These are phyloP conservation scores for Sarocladiaceae sp. DNA, from an alignment of 2,329 filamentous ascomycete species.

Conservation along the genomic window DNA sequence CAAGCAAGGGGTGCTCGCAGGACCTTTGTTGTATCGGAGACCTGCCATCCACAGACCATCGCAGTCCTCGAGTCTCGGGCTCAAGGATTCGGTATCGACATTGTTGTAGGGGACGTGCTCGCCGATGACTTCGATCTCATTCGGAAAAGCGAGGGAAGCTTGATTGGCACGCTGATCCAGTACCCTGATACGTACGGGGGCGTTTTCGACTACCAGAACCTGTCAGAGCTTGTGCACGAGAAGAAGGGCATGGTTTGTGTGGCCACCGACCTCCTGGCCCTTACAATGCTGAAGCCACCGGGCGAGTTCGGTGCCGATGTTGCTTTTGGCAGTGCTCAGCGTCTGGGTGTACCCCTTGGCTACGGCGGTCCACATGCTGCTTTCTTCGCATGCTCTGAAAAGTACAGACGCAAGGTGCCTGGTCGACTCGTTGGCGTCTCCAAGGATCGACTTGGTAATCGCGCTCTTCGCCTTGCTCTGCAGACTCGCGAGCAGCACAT, in stretches of 20 bases:
- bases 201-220: conserved; percentile 66
- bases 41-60: conserved; percentile 81
- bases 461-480: conserved; percentile 76
- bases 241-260: conserved; percentile 77
- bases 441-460: conserved; percentile 80
- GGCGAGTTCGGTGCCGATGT: conserved; percentile 95
- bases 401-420: conserved; percentile 91
- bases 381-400: conserved; percentile 69
- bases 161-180: conserved; percentile 86
- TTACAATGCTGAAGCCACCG: conserved; percentile 83
- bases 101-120: conserved; percentile 69
- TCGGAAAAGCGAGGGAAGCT: conserved; percentile 70
- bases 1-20: conserved; percentile 72
- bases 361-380: conserved; percentile 94
- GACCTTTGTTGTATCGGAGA: conserved; percentile 77
- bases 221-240: conserved; percentile 75
- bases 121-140: conserved; percentile 58
- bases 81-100: conserved; percentile 83
- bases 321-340: conserved; percentile 87
- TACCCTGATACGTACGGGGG: conserved; percentile 88
- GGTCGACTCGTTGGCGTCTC: conserved; percentile 87
- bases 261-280: conserved; percentile 81
- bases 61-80: conserved; percentile 80
- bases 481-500: conserved; percentile 97
- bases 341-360: conserved; percentile 87